Percentiles rank a stretch among this genome's conserved stretches.
Evolutionary conservation across 805 yeast species (phyloP).

Genomic region (Candida nanaspora): DNA sequence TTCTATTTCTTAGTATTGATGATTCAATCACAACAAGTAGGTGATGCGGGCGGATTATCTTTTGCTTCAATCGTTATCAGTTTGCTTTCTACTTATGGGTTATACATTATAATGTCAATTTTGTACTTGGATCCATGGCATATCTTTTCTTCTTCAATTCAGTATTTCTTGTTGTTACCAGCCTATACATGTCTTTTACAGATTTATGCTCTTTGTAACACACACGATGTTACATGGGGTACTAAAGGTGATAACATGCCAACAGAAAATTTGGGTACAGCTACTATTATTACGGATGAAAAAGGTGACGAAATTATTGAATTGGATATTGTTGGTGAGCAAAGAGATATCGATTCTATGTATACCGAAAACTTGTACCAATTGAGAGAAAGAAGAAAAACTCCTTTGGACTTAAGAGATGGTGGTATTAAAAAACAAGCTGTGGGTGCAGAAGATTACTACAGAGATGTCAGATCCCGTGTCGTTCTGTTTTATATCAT

Average conservation of each 20-base stretch:
- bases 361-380: conserved; percentile 70
- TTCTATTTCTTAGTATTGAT: conserved; percentile 67
- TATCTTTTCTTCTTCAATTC: conserved; percentile 75
- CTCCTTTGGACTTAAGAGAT: conserved; percentile 43
- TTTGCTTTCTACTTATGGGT: conserved; percentile 83
- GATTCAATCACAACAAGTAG: conserved; percentile 29
- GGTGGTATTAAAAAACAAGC: conserved; percentile 31
- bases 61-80: conserved; percentile 79
- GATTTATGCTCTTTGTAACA: conserved; percentile 94
- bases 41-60: conserved; percentile 36
- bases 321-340: conserved; percentile 64
- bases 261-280: conserved; percentile 66
- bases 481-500: conserved; percentile 96
- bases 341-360: conserved; percentile 72
- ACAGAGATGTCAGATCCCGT: conserved; percentile 88
- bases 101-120: conserved; percentile 75
- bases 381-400: conserved; percentile 61
- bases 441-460: conserved; percentile 69
- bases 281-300: conserved; percentile 73
- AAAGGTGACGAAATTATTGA: conserved; percentile 81
- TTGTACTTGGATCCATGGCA: conserved; percentile 97
- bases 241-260: conserved; percentile 89
- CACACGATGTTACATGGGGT: conserved; percentile 99
- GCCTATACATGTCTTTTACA: conserved; percentile 88
- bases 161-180: conserved; percentile 85